Conservation (phyloP, 768 basidiomycete species). For the Termitomyces sp. region DNA sequence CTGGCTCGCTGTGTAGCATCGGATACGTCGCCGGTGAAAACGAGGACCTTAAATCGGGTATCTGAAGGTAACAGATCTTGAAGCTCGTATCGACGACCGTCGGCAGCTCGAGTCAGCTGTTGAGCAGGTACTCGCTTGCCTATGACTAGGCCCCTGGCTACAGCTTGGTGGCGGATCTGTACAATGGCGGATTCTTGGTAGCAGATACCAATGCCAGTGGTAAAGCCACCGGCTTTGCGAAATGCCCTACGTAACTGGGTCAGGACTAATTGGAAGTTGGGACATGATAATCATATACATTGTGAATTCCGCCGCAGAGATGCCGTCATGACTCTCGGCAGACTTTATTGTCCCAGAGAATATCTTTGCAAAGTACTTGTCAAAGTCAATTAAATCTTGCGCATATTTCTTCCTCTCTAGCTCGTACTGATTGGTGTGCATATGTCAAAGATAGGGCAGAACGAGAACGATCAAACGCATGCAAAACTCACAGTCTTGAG, state of each 20-base stretch:
- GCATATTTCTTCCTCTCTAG: conserved; percentile 63
- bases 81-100: conserved; percentile 43
- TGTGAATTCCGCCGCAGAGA: conserved; percentile 49
- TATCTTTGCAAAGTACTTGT: conserved; percentile 57
- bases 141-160: conserved; percentile 35
- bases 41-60: conserved; percentile 47
- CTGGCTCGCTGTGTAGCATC: conserved; percentile 21
- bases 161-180: conserved; percentile 26
- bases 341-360: conserved; percentile 62
- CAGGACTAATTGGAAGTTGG: neutral
- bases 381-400: conserved; percentile 67
- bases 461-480: neutral
- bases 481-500: conserved; percentile 40
- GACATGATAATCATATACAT: conserved; percentile 19
- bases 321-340: conserved; percentile 27
- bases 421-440: conserved; percentile 45
- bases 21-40: conserved; percentile 44
- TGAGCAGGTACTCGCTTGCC: conserved; percentile 52
- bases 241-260: conserved; percentile 32
- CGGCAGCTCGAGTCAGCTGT: conserved; percentile 42
- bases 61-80: conserved; percentile 50
- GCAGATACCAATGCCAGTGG: conserved; percentile 48
- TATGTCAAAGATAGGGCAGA: neutral
- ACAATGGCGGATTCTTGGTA: conserved; percentile 46
- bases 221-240: conserved; percentile 48